Base-by-base conservation (phyloP, 768 basidiomycete genomes). In the Leccinum fibrillosum region DNA sequence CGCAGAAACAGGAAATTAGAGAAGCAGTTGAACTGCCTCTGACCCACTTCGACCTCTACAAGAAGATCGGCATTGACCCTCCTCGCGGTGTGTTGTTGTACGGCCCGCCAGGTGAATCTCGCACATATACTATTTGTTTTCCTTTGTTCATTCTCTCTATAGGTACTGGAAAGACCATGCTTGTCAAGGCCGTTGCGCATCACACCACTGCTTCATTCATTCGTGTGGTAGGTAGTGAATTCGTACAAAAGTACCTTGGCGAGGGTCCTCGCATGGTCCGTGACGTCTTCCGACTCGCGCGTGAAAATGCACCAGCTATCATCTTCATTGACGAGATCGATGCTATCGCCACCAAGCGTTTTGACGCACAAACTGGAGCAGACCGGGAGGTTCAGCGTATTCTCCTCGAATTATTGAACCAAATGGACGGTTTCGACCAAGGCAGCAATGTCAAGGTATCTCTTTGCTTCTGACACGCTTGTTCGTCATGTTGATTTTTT, bases 351-450 rank as follows among this genome's bases (percentile, higher is more conserved):
- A 98, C 97, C 37, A 99, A 99, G 75, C 94, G 96, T 70, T 99
- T 99, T 75, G 97, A 98, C 69, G 97, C 97, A 6, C 97, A 99
- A 73, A 98, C 97, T 0, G 97, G 97, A 68, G 97, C 97, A 10
- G 97, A 99, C 76, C 83, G 97, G 59, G 97, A 99, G 77, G 97
- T 99, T 5, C 97, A 99, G 74, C 92, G 97, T 75, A 98, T 99
- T 69, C 74, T 99, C 62, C 85, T 99, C 12, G 97, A 99, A 74
- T 78, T 99, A 56, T 80, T 99, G 59, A 98, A 96, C 71, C 97
- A 99, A 70, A 99, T 99, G 97, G 97, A 99, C 67, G 97, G 97
- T 62, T 99, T 99, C 74, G 97, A 99, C 75, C 97, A 99, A 74
- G 90, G 90, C 4, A 94, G 93, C 71, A 98, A 95, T 66, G 97